Evolutionary conservation across 306 rosid species (phyloP).

Genomic region (Crotalaria pallida): DNA sequence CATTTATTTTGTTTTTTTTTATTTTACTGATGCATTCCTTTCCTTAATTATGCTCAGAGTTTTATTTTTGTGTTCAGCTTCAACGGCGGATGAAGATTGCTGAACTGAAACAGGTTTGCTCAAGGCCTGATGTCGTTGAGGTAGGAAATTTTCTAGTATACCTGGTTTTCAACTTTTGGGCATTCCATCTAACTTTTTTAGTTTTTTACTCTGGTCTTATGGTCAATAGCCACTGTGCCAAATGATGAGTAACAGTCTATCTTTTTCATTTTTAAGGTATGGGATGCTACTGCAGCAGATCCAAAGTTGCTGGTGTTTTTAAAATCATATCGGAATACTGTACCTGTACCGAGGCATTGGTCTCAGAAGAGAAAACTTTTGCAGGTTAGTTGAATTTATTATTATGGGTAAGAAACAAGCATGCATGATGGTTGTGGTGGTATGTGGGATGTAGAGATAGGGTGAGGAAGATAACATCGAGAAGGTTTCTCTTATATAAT

Average conservation of each 20-base stretch:
- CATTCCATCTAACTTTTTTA: not conserved
- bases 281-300: slow-evolving; percentile 98
- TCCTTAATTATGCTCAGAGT: not conserved
- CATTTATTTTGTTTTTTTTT: not conserved
- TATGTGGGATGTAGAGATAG: slow-evolving; percentile 56
- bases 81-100: slow-evolving; percentile 99
- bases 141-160: slow-evolving; percentile 31
- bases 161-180: not conserved
- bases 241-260: not conserved
- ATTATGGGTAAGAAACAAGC: slow-evolving; percentile 33
- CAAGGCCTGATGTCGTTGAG: slow-evolving; percentile 98
- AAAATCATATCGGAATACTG: slow-evolving; percentile 92
- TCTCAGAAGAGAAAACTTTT: slow-evolving; percentile 95
- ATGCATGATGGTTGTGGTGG: slow-evolving; percentile 45
- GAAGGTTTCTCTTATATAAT: slow-evolving; percentile 99
- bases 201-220: not conserved
- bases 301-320: slow-evolving; percentile 90
- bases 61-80: slow-evolving; percentile 50
- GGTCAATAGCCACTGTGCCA: not conserved
- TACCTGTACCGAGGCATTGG: slow-evolving; percentile 99
- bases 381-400: slow-evolving; percentile 63
- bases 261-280: slow-evolving; percentile 51
- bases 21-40: not conserved
- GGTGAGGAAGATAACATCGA: slow-evolving; percentile 55
- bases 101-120: slow-evolving; percentile 81